Percentiles rank a stretch among this genome's conserved stretches.
Evolutionary conservation across 225 moss, liverwort and hornwort species (phyloP).

Genomic region (Polytrichum commune): DNA sequence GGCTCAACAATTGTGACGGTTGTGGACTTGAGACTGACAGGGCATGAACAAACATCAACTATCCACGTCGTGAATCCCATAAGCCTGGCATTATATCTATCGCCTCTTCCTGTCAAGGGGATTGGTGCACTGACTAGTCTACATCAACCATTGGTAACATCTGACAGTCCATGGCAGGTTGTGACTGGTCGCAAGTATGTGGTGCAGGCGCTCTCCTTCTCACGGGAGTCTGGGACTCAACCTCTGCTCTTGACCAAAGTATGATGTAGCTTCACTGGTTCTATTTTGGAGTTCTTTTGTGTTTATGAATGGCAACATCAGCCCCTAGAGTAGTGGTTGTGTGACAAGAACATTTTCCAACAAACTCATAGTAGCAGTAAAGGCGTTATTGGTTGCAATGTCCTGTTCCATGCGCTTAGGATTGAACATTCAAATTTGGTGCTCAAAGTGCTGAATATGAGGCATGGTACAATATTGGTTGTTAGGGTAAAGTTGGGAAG

Average conservation of each 20-base stretch:
- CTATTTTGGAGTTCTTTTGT: background rate
- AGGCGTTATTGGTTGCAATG: too few relatives aligned
- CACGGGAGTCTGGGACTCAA: slow-evolving; percentile 76
- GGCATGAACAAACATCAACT: slow-evolving; percentile 87
- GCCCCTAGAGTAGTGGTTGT: too few relatives aligned
- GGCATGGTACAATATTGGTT: too few relatives aligned
- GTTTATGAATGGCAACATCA: too few relatives aligned
- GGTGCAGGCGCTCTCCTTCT: slow-evolving; percentile 77
- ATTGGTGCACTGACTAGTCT: slow-evolving; percentile 37
- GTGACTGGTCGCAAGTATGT: slow-evolving; percentile 89
- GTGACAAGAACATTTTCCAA: too few relatives aligned
- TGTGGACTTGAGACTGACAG: slow-evolving; percentile 75
- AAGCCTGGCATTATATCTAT: slow-evolving; percentile 69
- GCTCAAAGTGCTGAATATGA: too few relatives aligned
- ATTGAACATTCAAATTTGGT: too few relatives aligned
- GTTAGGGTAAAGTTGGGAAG: too few relatives aligned
- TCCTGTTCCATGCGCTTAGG: too few relatives aligned
- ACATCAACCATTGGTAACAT: slow-evolving; percentile 51
- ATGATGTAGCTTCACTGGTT: slow-evolving; percentile 21
- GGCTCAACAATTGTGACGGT: slow-evolving; percentile 83
- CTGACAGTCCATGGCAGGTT: slow-evolving; percentile 83
- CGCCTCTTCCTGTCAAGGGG: slow-evolving; percentile 61
- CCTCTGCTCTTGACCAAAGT: slow-evolving; percentile 81
- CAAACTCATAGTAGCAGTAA: too few relatives aligned
- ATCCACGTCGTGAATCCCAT: slow-evolving; percentile 79